phyloP scores from a whole-genome alignment of 2,329 filamentous ascomycete genomes.

The Mariannaea elegans region DNA sequence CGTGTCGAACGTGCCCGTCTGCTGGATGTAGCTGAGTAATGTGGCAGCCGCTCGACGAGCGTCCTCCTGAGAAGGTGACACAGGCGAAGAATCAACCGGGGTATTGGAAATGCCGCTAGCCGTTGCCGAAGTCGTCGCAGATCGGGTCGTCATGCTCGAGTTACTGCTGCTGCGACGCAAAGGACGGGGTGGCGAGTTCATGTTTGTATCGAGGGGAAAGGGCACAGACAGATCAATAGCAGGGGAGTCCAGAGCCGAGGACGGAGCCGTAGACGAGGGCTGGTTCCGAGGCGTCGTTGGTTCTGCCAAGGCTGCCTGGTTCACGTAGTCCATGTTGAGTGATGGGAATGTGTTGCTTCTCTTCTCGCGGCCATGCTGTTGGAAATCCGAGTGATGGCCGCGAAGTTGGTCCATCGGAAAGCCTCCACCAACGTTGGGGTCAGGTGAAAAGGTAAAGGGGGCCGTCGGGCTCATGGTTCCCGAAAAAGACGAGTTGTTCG shows the following conservation, averaged over 20 bases:
- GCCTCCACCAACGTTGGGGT: slow-evolving; percentile 69
- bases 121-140: slow-evolving; percentile 31
- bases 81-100: slow-evolving; percentile 63
- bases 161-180: slow-evolving; percentile 48
- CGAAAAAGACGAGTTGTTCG: slow-evolving; percentile 70
- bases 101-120: slow-evolving; percentile 33
- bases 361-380: slow-evolving; percentile 64
- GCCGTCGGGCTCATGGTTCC: slow-evolving; percentile 78
- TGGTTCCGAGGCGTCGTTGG: slow-evolving; percentile 61
- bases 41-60: slow-evolving; percentile 83
- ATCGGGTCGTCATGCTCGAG: slow-evolving; percentile 45
- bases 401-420: slow-evolving; percentile 61
- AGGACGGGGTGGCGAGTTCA: slow-evolving; percentile 48
- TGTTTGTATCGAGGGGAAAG: slow-evolving; percentile 55
- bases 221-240: slow-evolving; percentile 55
- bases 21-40: slow-evolving; percentile 82
- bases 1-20: slow-evolving; percentile 76
- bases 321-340: slow-evolving; percentile 68
- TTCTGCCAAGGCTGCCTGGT: slow-evolving; percentile 51
- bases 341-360: slow-evolving; percentile 88
- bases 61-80: slow-evolving; percentile 83
- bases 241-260: slow-evolving; percentile 63
- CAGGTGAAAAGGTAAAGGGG: slow-evolving; percentile 79
- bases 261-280: slow-evolving; percentile 56
- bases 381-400: slow-evolving; percentile 60